Base-by-base conservation (phyloP, 345 rosid genomes). In the Zanthoxylum bungeanum region DNA sequence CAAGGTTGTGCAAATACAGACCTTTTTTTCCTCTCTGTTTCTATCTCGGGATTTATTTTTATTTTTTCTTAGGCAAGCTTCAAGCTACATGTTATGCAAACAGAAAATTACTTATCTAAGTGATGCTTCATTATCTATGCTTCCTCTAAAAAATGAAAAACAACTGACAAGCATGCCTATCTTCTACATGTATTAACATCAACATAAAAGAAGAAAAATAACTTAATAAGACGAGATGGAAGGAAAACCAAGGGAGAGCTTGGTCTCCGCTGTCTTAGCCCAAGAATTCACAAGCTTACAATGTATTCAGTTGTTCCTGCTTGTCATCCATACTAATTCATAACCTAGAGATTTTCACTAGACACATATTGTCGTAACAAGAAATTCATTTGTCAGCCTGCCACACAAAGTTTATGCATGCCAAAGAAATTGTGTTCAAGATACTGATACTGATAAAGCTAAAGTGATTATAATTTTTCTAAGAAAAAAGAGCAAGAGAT, bases 1-100 rank as follows among this genome's bases (percentile, higher is more conserved):
- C n/a, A n/a, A n/a, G n/a, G n/a, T n/a, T n/a, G 59, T 46, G 57
- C 44, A 59, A 33, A 59, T 46, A 21, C 66, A 70, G 9, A 47
- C 58, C 44, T 22, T n/a, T 9, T 56, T 70, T 47, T 58, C n/a
- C 3, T 21, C 50, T 53, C 36, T 30, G 16, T 10, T 21, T 33
- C 34, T 31, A 11, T 30, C 64, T 46, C 2, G 5, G 7, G 49
- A 52, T 24, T 37, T 19, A 14, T 44, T 11, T 46, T 30, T 14
- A 2, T 46, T 19, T 22, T 58, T n/a, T 33, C 9, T 47, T n/a
- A 10, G 64, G 27, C 40, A 46, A 63, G 47, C 3, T 40, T 30
- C 40, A 42, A 56, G 52, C 37, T 40, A 56, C 52, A 14, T 2
- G 3, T 44, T 50, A 21, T 44, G 31, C 24, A 42, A 27, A 59